phyloP scores from a whole-genome alignment of 2,329 filamentous ascomycete species.

The Trichoderma lentiforme region DNA sequence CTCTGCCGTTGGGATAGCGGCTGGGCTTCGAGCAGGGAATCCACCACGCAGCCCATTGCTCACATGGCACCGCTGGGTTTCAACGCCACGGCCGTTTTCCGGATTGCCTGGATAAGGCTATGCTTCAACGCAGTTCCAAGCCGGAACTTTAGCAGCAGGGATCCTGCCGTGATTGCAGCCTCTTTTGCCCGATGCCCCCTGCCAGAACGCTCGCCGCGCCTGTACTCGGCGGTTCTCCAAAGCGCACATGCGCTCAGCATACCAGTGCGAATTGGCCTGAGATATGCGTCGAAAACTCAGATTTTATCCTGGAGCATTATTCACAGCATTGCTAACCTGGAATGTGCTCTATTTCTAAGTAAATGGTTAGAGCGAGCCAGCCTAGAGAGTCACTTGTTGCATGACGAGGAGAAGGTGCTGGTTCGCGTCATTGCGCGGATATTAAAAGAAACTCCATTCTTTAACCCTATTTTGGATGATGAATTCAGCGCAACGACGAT shows the following conservation, averaged over 20 bases:
- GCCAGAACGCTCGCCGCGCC: constrained; percentile 12
- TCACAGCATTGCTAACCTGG: constrained; percentile 4
- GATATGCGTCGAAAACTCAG: constrained; percentile 4
- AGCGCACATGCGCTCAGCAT: constrained; percentile 11
- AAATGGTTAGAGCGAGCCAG: constrained; percentile 1
- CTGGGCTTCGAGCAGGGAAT: background rate
- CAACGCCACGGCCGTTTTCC: constrained; percentile 8
- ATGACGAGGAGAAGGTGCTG: background rate
- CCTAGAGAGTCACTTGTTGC: background rate
- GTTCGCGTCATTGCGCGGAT: constrained; percentile 1
- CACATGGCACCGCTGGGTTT: constrained; percentile 9
- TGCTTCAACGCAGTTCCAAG: background rate
- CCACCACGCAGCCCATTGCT: background rate
- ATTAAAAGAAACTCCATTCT: constrained; percentile 4
- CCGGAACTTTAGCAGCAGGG: background rate
- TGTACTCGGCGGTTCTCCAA: constrained; percentile 5
- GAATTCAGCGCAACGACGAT: background rate
- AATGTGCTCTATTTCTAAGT: constrained; percentile 7
- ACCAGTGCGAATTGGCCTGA: constrained; percentile 4
- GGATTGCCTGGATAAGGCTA: constrained; percentile 5
- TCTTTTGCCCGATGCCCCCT: background rate
- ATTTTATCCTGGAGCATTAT: constrained; percentile 9
- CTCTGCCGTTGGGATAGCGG: constrained; percentile 11
- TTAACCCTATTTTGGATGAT: background rate
- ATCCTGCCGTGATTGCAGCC: background rate